These are phyloP conservation scores for Erodium maritimum DNA, from an alignment of 345 rosid genomes.

Conservation along the genomic window DNA sequence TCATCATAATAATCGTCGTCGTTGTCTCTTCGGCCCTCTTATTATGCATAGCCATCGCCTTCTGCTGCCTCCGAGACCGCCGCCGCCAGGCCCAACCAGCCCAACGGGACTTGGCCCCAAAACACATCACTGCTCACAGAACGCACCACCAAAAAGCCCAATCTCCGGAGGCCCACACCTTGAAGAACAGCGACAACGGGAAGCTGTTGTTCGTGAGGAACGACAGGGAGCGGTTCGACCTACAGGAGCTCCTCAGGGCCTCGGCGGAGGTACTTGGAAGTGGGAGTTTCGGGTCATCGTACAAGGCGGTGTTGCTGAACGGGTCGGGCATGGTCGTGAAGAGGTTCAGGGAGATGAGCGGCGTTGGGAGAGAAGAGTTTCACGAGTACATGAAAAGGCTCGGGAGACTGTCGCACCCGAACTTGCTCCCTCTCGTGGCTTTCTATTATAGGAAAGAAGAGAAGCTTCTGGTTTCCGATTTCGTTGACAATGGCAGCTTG, in stretches of 20 bases:
- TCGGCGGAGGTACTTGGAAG: slow-evolving; percentile 75
- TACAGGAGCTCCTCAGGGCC: slow-evolving; percentile 65
- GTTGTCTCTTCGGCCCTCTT: slow-evolving; percentile 11
- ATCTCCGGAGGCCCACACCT: neutral
- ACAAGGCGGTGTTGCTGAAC: slow-evolving; percentile 46
- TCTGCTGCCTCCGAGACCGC: slow-evolving; percentile 9
- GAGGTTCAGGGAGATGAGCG: slow-evolving; percentile 64
- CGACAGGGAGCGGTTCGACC: slow-evolving; percentile 45
- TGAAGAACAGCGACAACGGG: slow-evolving; percentile 10
- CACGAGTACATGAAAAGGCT: slow-evolving; percentile 58
- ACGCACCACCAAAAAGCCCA: slow-evolving; percentile 16
- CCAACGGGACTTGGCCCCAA: no score
- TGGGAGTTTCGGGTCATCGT: slow-evolving; percentile 67
- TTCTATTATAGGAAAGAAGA: slow-evolving; percentile 66
- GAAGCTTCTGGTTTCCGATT: slow-evolving; percentile 67
- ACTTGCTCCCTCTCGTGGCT: slow-evolving; percentile 58
- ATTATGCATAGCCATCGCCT: slow-evolving; percentile 9
- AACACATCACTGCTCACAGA: slow-evolving; percentile 8
- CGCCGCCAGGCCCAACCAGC: no score
- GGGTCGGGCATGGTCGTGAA: slow-evolving; percentile 65
- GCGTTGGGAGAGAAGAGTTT: slow-evolving; percentile 45
- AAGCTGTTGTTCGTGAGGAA: slow-evolving; percentile 41
- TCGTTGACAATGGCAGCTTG: slow-evolving; percentile 53
- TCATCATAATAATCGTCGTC: slow-evolving; percentile 20
- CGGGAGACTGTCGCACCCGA: slow-evolving; percentile 58